phyloP scores from a whole-genome alignment of 2,329 filamentous ascomycete genomes.

The Aureobasidium sp. region DNA sequence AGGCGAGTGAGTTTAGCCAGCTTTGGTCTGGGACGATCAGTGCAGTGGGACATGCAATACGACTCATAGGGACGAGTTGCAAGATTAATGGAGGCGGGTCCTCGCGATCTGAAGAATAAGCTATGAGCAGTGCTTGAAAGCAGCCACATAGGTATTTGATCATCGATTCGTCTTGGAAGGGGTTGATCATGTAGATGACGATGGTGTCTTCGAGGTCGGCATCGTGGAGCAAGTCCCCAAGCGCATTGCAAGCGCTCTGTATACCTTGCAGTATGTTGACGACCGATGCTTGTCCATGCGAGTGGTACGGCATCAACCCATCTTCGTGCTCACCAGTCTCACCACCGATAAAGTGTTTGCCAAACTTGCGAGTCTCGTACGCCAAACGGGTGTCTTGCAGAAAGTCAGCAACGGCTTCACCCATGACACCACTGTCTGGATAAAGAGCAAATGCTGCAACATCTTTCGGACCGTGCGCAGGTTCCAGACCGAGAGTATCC shows the following conservation, averaged over 20 bases:
- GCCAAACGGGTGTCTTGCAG: slow-evolving; percentile 58
- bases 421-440: slow-evolving; percentile 55
- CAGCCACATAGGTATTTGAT: slow-evolving; percentile 60
- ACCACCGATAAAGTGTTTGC: slow-evolving; percentile 45
- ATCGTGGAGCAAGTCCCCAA: not conserved
- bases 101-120: slow-evolving; percentile 37
- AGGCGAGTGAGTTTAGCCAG: slow-evolving; percentile 54
- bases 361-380: slow-evolving; percentile 67
- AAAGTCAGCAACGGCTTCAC: slow-evolving; percentile 53
- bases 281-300: not conserved
- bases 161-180: slow-evolving; percentile 51
- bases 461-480: slow-evolving; percentile 62
- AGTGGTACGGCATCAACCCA: slow-evolving; percentile 3
- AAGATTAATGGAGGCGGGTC: slow-evolving; percentile 55
- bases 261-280: not conserved
- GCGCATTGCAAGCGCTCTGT: slow-evolving; percentile 5
- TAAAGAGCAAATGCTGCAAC: slow-evolving; percentile 62
- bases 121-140: slow-evolving; percentile 63
- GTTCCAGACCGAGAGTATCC: slow-evolving; percentile 69
- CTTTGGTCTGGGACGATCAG: slow-evolving; percentile 53
- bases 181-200: slow-evolving; percentile 69
- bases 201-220: slow-evolving; percentile 41
- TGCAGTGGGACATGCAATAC: slow-evolving; percentile 55
- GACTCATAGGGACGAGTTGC: slow-evolving; percentile 61
- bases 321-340: slow-evolving; percentile 20